Evolutionary conservation across 169 alveolate species (phyloP), one percentile per base, ranked within the genome.

Genomic region (Plasmodium yoelii): DNA sequence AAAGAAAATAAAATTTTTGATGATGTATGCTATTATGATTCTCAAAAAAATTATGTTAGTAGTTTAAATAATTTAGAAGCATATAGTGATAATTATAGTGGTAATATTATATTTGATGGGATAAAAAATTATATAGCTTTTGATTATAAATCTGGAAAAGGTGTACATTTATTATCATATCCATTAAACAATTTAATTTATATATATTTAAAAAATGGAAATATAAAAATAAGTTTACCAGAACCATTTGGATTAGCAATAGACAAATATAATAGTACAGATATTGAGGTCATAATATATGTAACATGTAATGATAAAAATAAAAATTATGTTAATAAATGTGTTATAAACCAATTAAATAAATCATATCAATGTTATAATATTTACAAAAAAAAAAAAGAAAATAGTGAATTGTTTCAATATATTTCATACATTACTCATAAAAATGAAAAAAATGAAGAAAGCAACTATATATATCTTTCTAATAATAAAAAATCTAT

Each of bases 261-360:
- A n/a, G 90, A 82, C 2, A 22, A 5, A 2, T 46, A 68, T 34
- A 82, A 44, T 63, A 82, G 86, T 13, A 34, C 73, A 2, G 73
- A 82, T 13, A 34, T 22, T 4, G 47, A 15, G 7, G 53, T 82
- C 5, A 24, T 56, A 0, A 24, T 82, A 7, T 82, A 82, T 61
- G 42, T 82, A 18, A 47, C 90, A n/a, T 82, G 90, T 55, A 82
- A 61, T 56, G 90, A 82, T 56, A 86, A 82, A 3, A 24, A 19
- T 0, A n/a, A 82, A 6, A 82, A 82, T 82, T 82, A 82, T 26
- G 5, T 82, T 12, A 82, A 57, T 44, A 82, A 18, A 60, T 82
- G 90, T 56, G 67, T 82, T n/a, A 56, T 82, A 15, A 57, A 53
- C 1, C 55, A 68, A 18, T n/a, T 5, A 13, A 73, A 82, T 8